A percentile compares a stretch with the other conserved stretches of the same genome.
Evolutionary conservation across 1,284 basidiomycete genomes (phyloP).

Genomic region (Pseudozyma thailandica): DNA sequence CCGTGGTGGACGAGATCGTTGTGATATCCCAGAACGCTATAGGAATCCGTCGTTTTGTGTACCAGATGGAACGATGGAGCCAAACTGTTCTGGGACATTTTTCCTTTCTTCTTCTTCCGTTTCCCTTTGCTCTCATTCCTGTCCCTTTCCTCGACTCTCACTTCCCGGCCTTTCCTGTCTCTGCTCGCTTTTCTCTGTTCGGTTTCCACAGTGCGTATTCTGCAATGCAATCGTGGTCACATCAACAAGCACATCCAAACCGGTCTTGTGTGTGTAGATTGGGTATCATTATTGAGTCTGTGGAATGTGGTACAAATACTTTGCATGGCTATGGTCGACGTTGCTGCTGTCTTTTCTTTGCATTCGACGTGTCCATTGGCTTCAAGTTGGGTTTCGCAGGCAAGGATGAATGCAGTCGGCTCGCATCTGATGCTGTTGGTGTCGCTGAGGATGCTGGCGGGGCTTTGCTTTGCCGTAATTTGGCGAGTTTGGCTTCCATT

Average conservation of each 20-base stretch:
- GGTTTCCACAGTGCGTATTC: neutral
- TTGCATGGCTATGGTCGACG: conserved; percentile 3
- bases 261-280: too few relatives aligned
- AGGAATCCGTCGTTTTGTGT: conserved; percentile 49
- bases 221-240: too few relatives aligned
- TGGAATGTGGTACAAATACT: neutral
- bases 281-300: conserved; percentile 13
- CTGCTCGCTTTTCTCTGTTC: neutral
- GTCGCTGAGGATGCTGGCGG: conserved; percentile 1
- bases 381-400: conserved; percentile 25
- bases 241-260: too few relatives aligned
- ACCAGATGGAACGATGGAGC: conserved; percentile 38
- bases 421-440: neutral
- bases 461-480: conserved; percentile 28
- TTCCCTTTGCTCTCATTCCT: too few relatives aligned
- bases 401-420: conserved; percentile 13
- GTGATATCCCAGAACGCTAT: conserved; percentile 56
- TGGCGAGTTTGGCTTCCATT: conserved; percentile 87
- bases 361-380: neutral
- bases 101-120: conserved; percentile 3
- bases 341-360: neutral
- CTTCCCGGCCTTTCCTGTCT: neutral
- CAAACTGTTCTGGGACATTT: conserved; percentile 56
- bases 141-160: neutral
- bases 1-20: conserved; percentile 57